phyloP scores from a whole-genome alignment of 176 grass and related monocot genomes.

The Carex cristatella region DNA sequence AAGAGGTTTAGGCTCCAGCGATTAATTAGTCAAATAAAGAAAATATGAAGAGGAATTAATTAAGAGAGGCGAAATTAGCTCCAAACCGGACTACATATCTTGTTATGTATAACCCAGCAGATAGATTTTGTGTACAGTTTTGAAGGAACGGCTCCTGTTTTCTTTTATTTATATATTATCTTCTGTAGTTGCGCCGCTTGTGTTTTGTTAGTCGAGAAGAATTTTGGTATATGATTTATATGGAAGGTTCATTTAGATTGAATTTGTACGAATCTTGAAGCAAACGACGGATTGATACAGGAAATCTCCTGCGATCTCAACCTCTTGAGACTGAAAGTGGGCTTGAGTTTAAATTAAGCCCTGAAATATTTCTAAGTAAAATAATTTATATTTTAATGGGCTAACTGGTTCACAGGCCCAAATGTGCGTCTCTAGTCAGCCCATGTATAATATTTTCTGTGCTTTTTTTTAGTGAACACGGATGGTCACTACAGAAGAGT shows the following conservation, averaged over 20 bases:
- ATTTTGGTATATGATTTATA: neutral
- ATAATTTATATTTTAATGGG: neutral
- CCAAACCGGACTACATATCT: neutral
- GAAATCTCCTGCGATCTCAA: neutral
- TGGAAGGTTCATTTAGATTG: too few species aligned
- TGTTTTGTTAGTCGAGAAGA: neutral
- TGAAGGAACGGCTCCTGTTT: neutral
- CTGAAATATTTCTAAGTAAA: neutral
- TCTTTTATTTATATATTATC: slow-evolving; percentile 2
- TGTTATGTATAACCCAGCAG: slow-evolving; percentile 1
- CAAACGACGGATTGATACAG: too few species aligned
- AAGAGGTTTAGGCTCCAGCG: slow-evolving; percentile 56
- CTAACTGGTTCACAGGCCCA: neutral
- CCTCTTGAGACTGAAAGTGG: neutral
- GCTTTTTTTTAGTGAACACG: neutral
- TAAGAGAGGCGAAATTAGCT: neutral
- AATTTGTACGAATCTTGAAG: too few species aligned
- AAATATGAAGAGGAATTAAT: neutral
- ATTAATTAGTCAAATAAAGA: slow-evolving; percentile 5
- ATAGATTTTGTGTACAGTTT: slow-evolving; percentile 17
- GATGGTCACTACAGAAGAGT: too few species aligned
- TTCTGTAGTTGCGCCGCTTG: neutral
- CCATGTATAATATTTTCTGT: neutral
- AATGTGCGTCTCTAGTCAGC: neutral
- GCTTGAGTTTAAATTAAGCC: neutral